These are phyloP conservation scores for Plasmodium knowlesi DNA, from an alignment of 169 alveolate species.

Conservation along the genomic window DNA sequence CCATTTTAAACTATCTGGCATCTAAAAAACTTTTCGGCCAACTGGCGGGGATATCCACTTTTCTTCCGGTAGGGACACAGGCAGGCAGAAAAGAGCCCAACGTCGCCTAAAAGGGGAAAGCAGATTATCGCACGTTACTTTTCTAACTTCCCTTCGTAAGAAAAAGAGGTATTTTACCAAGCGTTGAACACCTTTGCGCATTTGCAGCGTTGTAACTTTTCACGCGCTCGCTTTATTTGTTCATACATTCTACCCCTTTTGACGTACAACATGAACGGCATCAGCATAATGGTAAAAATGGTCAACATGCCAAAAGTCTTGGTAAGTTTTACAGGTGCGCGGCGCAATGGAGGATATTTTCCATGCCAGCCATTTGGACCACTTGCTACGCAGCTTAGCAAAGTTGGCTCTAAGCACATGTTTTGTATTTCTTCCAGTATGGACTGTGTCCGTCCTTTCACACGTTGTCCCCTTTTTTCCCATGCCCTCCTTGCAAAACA, in stretches of 20 bases:
- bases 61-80: neutral
- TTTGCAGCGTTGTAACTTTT: neutral
- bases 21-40: neutral
- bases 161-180: neutral
- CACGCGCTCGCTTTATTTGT: neutral
- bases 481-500: neutral
- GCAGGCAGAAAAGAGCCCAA: neutral
- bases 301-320: conserved; percentile 21
- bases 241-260: neutral
- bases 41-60: neutral
- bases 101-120: neutral
- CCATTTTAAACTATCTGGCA: neutral
- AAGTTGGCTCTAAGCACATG: neutral
- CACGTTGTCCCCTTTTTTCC: neutral
- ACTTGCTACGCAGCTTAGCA: neutral
- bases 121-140: neutral
- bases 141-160: neutral
- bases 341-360: neutral
- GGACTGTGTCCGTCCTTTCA: neutral
- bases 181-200: neutral
- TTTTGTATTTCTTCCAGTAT: neutral
- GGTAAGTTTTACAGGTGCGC: conserved; percentile 37
- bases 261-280: conserved; percentile 24
- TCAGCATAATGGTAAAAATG: conserved; percentile 11
- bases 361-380: neutral